Evolutionary conservation across 257 asterid genomes (phyloP).

Genomic region (Jaltomata sinuosa): DNA sequence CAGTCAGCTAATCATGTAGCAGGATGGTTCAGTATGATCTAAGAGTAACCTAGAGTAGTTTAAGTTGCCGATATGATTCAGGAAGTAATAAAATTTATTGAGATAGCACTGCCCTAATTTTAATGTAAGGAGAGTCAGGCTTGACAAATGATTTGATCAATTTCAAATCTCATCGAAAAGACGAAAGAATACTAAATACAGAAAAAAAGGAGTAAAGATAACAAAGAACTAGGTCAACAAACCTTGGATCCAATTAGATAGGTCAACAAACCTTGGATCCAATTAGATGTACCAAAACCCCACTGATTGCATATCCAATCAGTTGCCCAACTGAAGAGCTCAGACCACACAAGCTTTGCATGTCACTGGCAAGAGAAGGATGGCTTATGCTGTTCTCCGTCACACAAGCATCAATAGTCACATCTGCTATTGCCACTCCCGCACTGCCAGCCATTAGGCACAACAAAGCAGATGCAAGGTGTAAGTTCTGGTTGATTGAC

Average conservation of each 20-base stretch:
- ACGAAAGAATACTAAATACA: neutral
- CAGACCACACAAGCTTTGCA: conserved; percentile 59
- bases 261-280: conserved; percentile 54
- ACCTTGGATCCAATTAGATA: conserved; percentile 62
- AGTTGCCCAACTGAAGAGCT: conserved; percentile 57
- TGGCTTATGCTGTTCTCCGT: conserved; percentile 54
- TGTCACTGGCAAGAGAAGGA: conserved; percentile 50
- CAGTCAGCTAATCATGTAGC: neutral
- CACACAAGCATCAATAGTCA: conserved; percentile 64
- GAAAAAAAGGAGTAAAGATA: neutral
- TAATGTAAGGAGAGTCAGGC: neutral
- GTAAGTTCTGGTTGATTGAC: conserved; percentile 27
- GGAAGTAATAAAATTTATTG: neutral
- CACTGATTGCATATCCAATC: conserved; percentile 55
- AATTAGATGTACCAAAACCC: conserved; percentile 48
- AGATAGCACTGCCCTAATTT: neutral
- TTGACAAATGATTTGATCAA: neutral
- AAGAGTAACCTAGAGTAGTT: neutral
- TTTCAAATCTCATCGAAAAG: neutral
- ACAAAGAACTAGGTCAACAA: neutral
- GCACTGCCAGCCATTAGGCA: conserved; percentile 39
- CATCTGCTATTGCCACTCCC: conserved; percentile 58
- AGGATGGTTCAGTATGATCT: neutral
- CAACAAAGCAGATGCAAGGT: conserved; percentile 28
- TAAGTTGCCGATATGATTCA: neutral